Evolutionary conservation across 176 grass and related monocot genomes (phyloP), one percentile per base, ranked within the genome.

Genomic region (Poa pratensis): DNA sequence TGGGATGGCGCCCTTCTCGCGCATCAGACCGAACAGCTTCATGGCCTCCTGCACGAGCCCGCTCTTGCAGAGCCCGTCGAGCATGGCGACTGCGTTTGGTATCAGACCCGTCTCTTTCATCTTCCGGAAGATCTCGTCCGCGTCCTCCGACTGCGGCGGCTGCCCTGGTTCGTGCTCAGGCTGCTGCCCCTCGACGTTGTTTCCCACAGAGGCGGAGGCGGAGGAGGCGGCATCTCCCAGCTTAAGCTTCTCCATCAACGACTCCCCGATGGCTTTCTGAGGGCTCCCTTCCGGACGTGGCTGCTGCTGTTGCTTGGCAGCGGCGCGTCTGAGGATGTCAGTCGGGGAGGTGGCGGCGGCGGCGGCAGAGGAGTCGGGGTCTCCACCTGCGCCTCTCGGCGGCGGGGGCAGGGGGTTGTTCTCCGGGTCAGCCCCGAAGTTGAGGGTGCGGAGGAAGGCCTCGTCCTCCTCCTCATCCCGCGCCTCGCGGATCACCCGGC

Each of bases 1-100:
- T 5, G 96, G 96, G 63, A 98, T 98, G 18, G 88, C 84, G 9
- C 96, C 91, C 71, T 94, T 98, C 88, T 98, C 96, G 2, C 96
- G 93, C 89, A 98, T 98, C 27, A 92, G 67, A 17, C 91, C 87
- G 64, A 98, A 98, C 57, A 98, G 86, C 68, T 96, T 94, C 93
- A 98, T 94, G 78, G 96, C 96, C 69, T 98, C 96, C 75, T 95
- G 88, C 59, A 98, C 83, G 75, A 96, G 48, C n/a, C 96, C 96
- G 54, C 90, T 92, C 87, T 98, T 98, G 49, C 96, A 98, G 35
- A 98, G 79, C 20, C 91, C 91, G 23, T 96, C 93, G 20, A 98
- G 93, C 96, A 98, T 98, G 64, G 93, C 72, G 34, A 98, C 93
- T 20, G 96, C 93, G 83, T 98, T 98, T 0, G 90, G 96, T 58